Conservation (phyloP, 1,284 basidiomycete species). For the Papiliotrema terrestris region DNA sequence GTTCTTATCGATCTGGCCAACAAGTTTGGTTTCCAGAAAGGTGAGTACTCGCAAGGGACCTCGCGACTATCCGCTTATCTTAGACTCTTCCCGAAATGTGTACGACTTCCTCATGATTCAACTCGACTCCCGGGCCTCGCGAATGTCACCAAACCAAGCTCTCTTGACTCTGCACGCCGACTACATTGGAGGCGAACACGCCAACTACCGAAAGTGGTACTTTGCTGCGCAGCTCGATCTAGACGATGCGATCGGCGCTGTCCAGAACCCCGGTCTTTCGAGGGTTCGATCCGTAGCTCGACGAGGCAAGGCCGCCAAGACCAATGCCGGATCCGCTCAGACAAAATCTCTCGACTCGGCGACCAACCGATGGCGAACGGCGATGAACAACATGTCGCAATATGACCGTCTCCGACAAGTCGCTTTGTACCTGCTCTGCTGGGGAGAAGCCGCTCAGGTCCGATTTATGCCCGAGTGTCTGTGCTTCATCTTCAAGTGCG, state of each 20-base stretch:
- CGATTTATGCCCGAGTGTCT: constrained; percentile 97
- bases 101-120: constrained; percentile 99
- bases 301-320: constrained; percentile 45
- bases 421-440: constrained; percentile 91
- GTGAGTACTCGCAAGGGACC: constrained; percentile 49
- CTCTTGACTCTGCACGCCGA: constrained; percentile 94
- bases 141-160: constrained; percentile 96
- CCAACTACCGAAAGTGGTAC: constrained; percentile 99
- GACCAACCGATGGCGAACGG: constrained; percentile 88
- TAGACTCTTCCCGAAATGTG: constrained; percentile 60
- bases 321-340: constrained; percentile 53
- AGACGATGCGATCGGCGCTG: constrained; percentile 92
- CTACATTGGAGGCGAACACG: constrained; percentile 96
- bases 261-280: constrained; percentile 84
- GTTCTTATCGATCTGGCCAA: constrained; percentile 96
- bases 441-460: constrained; percentile 98
- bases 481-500: constrained; percentile 99
- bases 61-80: neutral
- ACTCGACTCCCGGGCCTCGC: constrained; percentile 91
- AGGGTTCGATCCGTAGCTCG: constrained; percentile 76
- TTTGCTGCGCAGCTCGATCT: constrained; percentile 98
- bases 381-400: constrained; percentile 98
- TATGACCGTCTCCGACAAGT: constrained; percentile 97
- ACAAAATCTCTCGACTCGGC: constrained; percentile 87
- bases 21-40: constrained; percentile 99